Evolutionary conservation across 2,329 filamentous ascomycete species (phyloP), one percentile per base, ranked within the genome.

Genomic region (Sporothrix globosa): DNA sequence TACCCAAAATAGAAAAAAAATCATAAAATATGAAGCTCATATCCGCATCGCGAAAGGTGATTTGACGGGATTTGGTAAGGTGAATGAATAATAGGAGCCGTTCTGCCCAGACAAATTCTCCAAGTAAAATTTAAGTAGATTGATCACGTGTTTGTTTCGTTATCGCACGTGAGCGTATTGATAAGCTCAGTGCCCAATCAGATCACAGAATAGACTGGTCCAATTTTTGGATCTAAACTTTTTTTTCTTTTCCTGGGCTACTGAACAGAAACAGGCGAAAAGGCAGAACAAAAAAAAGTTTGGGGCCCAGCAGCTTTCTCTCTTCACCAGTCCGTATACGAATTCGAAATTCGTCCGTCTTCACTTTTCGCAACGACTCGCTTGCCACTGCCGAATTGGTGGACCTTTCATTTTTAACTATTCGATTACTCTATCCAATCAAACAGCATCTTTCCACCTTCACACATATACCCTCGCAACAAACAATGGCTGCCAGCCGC

Each of bases 401-500:
- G 17, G 61, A 44, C 44, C 19, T 1, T 39, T n/a, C 2, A 1
- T 17, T 39, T 9, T 17, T 9, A 13, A 17, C 11, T 17, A 44
- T 4, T 27, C 46, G n/a, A 44, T 17, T 50, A 10, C 39, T 44
- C 17, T 11, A 46, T 50, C 5, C 27, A 39, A 67, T 2, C 2
- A 34, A 30, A 4, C 7, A 34, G 4, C 34, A 34, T 6, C 34
- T 6, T 34, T 9, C 34, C 6, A 34, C 5, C 34, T 34, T 34
- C 34, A 30, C 41, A 13, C 41, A 17, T 50, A 50, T 21, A 41
- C n/a, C 39, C 13, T 17, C 41, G 3, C 39, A 39, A 11, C 21
- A 9, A 41, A 52, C 27, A 63, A 74, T 74, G 72, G 73, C 60
- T 27, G 39, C 71, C 61, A 74, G 56, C 68, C 73, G 70, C 67